Conservation (phyloP, 192 early-diverging fungal genomes). For the Anaeromyces robustus region DNA sequence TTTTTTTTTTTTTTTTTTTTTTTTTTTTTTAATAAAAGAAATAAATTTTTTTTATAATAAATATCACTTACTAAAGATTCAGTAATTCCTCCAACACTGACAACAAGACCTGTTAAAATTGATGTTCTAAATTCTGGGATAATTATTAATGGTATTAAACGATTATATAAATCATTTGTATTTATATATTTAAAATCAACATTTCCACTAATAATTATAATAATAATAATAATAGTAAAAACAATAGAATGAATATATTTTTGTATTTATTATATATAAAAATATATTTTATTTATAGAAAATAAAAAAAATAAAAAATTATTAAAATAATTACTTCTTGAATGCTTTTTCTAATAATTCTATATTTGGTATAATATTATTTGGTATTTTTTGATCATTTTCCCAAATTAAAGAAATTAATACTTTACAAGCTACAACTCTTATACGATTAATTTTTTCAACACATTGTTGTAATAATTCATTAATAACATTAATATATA, state of each 20-base stretch:
- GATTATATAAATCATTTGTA: constrained; percentile 42
- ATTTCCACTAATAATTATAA: constrained; percentile 3
- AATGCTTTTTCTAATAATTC: constrained; percentile 1
- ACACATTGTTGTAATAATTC: constrained; percentile 56
- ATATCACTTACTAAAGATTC: constrained; percentile 48
- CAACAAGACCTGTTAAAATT: constrained; percentile 48
- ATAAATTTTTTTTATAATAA: too few species aligned
- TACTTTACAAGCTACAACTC: constrained; percentile 51
- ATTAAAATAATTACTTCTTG: background rate
- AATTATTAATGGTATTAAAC: constrained; percentile 34
- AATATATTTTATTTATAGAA: too few species aligned
- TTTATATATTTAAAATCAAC: constrained; percentile 41
- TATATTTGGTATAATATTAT: background rate
- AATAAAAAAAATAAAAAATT: too few species aligned
- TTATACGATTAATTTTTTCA: constrained; percentile 83
- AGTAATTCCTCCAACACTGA: constrained; percentile 63
- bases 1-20: too few species aligned
- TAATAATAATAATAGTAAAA: too few species aligned
- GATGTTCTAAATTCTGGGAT: constrained; percentile 35
- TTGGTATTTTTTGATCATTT: constrained; percentile 5
- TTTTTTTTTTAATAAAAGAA: too few species aligned
- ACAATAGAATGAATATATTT: too few species aligned
- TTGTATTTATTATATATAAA: too few species aligned
- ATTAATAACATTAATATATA: constrained; percentile 13
- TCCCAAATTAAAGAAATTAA: constrained; percentile 29